phyloP scores from a whole-genome alignment of 306 rosid genomes.

The Trifolium pratense region DNA sequence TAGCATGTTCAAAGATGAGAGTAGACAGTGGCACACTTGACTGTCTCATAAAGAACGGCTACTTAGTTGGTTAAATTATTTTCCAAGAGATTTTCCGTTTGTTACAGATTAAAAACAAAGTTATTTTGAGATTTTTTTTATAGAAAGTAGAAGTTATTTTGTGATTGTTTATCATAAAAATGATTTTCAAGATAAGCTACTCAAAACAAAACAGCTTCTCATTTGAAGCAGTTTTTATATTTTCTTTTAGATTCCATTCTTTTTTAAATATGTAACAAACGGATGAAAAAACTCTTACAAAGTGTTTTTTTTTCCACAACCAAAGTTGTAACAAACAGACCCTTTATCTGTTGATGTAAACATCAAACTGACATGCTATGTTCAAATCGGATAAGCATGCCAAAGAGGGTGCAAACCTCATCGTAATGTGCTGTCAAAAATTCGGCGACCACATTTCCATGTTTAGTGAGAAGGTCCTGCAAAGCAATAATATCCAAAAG shows the following conservation, averaged over 20 bases:
- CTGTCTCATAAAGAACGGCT: slow-evolving; percentile 33
- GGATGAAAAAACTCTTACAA: not conserved
- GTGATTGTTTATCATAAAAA: not conserved
- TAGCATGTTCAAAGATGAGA: slow-evolving; percentile 38
- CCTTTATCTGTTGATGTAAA: slow-evolving; percentile 39
- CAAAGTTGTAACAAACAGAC: not conserved
- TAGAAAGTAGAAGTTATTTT: not conserved
- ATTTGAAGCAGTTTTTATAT: too few relatives aligned
- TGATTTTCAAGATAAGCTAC: not conserved
- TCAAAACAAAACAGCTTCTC: not conserved
- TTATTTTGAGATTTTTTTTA: too few relatives aligned
- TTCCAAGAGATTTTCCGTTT: slow-evolving; percentile 27
- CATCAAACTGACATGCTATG: slow-evolving; percentile 37
- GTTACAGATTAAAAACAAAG: not conserved
- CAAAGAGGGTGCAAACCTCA: slow-evolving; percentile 63
- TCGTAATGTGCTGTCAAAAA: slow-evolving; percentile 76
- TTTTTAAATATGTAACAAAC: not conserved
- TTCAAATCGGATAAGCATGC: slow-evolving; percentile 42
- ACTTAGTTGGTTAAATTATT: slow-evolving; percentile 36
- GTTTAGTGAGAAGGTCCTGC: slow-evolving; percentile 94
- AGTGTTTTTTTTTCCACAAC: not conserved
- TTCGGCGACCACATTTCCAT: slow-evolving; percentile 69
- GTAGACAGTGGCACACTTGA: slow-evolving; percentile 21
- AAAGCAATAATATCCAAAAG: slow-evolving; percentile 47
- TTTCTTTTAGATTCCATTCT: not conserved